Base-by-base conservation (phyloP, 306 rosid genomes). In the Mimosa pudica region DNA sequence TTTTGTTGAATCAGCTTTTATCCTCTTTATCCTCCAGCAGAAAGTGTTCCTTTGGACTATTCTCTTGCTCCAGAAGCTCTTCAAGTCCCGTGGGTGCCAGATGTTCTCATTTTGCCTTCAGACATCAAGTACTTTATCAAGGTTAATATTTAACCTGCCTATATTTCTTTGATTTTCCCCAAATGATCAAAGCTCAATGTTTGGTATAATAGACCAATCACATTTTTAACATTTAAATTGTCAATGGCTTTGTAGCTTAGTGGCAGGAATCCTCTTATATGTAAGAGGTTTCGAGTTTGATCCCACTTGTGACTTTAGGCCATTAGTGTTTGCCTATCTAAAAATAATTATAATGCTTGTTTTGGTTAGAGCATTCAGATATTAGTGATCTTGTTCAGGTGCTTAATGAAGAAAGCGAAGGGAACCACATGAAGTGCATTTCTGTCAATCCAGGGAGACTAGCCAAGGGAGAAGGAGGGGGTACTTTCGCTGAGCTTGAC, bases 391-490 rank as follows among this genome's bases (percentile, higher is more conserved):
- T 60, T 63, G 60, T 38, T 10, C 85, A 95, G 99, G 90, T 89
- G 44, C 84, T 95, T 67, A 69, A 81, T 36, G 88, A 87, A 16
- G 97, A 87, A 77, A 82, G 83, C 36, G 89, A 85, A 35, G 85
- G 72, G 47, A 86, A 74, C 78, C 79, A 51, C 75, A 70, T 16
- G 67, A 92, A 85, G 74, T 93, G 97, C 83, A 72, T 93, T 69
- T 93, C 94, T 60, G 82, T 95, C 62, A 95, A 95, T 84, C 99
- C 98, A 0, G 99, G 98, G 85, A 91, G 98, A 87, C 83, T 93
- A 12, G 85, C 94, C 73, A 93, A 93, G 86, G 99, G 98, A 70
- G 98, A 91, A 89, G 97, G 99, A 75, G 98, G 97, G 30, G 99
- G 98, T 67, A 95, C 97, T 81, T 95, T 95, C 60, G 94, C 85